phyloP scores from a whole-genome alignment of 2,329 filamentous ascomycete species.

The Talaromyces sp. region DNA sequence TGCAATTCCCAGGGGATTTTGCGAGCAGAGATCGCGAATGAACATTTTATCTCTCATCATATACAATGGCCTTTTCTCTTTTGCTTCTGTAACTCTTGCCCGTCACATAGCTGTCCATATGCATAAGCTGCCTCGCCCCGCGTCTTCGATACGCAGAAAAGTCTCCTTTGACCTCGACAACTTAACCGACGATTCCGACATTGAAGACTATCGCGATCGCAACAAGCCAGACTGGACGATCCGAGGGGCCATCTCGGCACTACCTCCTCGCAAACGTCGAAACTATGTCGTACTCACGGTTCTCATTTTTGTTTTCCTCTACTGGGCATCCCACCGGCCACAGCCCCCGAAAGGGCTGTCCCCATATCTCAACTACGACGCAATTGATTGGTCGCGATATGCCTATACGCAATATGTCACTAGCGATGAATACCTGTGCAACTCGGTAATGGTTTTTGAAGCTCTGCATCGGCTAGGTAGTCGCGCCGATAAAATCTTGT shows the following conservation, averaged over 20 bases:
- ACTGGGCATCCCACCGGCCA: slow-evolving; percentile 8
- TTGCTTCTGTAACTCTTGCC: neutral
- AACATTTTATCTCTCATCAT: neutral
- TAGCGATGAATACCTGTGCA: slow-evolving; percentile 38
- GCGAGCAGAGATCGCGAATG: neutral
- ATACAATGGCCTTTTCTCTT: neutral
- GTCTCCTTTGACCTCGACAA: slow-evolving; percentile 13
- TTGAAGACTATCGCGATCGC: slow-evolving; percentile 11
- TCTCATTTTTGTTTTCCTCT: slow-evolving; percentile 10
- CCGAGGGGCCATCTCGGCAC: neutral
- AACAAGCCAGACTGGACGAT: slow-evolving; percentile 10
- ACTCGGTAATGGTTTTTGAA: slow-evolving; percentile 40
- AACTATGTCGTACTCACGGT: slow-evolving; percentile 12
- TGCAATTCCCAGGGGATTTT: neutral
- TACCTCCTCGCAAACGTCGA: slow-evolving; percentile 9
- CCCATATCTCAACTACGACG: slow-evolving; percentile 14
- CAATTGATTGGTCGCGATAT: slow-evolving; percentile 37
- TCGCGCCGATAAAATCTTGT: slow-evolving; percentile 35
- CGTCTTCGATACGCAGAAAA: slow-evolving; percentile 12
- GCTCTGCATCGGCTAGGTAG: slow-evolving; percentile 35
- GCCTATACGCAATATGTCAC: slow-evolving; percentile 43
- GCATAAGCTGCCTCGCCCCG: slow-evolving; percentile 10
- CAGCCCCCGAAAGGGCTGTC: slow-evolving; percentile 7
- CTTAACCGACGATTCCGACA: slow-evolving; percentile 13
- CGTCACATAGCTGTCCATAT: slow-evolving; percentile 1